Evolutionary conservation across 1,284 basidiomycete species (phyloP).

Genomic region (Cystobasidiaceae sp.): DNA sequence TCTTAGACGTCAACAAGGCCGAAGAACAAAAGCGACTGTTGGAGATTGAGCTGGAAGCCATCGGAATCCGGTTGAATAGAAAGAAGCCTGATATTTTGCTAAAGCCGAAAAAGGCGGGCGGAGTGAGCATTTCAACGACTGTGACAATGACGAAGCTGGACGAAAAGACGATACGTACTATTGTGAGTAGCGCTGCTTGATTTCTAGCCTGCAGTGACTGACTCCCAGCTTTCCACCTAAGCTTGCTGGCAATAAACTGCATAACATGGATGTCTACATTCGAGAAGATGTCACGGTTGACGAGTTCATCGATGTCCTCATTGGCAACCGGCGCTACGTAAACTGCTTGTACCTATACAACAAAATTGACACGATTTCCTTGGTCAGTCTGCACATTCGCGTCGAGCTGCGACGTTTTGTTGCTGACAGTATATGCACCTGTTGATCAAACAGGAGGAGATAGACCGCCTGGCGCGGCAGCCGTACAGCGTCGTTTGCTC

Average conservation of each 20-base stretch:
- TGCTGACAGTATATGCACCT: constrained; percentile 76
- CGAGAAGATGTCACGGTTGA: constrained; percentile 79
- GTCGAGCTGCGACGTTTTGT: neutral
- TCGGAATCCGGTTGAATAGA: constrained; percentile 91
- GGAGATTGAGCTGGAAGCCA: constrained; percentile 89
- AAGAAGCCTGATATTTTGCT: constrained; percentile 69
- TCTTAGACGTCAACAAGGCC: constrained; percentile 81
- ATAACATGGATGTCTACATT: constrained; percentile 95
- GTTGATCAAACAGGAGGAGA: constrained; percentile 62
- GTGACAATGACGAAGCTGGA: constrained; percentile 92
- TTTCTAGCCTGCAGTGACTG: no score
- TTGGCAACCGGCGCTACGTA: constrained; percentile 86
- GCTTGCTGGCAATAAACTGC: constrained; percentile 59
- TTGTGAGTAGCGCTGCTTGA: constrained; percentile 47
- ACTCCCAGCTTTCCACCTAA: no score
- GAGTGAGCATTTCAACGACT: constrained; percentile 60
- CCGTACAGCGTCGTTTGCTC: constrained; percentile 89
- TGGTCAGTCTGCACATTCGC: constrained; percentile 34
- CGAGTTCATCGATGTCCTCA: constrained; percentile 94
- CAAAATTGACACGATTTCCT: constrained; percentile 47
- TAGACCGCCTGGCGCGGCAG: constrained; percentile 80
- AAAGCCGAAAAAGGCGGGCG: constrained; percentile 77
- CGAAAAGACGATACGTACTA: constrained; percentile 87
- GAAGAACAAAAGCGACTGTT: constrained; percentile 82
- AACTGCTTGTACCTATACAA: constrained; percentile 92